Conservation (phyloP, 2,329 filamentous ascomycete genomes). For the Blastomyces silverae region DNA sequence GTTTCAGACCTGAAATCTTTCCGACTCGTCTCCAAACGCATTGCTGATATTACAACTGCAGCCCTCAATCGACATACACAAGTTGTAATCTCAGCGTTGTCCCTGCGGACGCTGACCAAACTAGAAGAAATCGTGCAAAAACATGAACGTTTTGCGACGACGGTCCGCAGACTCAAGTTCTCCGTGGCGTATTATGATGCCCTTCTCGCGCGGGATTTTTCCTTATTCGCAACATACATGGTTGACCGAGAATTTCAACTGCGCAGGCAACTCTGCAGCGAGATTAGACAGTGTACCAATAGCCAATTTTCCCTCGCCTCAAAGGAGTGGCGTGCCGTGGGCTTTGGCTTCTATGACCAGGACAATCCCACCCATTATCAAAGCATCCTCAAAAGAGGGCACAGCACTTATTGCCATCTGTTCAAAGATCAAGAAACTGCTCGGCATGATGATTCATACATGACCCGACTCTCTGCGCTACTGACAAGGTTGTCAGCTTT, state of each 20-base stretch:
- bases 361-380: neutral
- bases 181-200: neutral
- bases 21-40: neutral
- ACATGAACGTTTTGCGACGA: constrained; percentile 1
- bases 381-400: neutral
- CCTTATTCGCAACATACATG: neutral
- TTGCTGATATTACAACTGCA: neutral
- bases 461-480: neutral
- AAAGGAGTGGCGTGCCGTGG: neutral
- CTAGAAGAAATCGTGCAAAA: neutral
- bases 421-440: neutral
- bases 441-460: neutral
- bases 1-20: neutral
- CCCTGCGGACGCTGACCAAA: neutral
- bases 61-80: neutral
- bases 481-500: neutral
- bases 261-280: neutral
- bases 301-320: neutral
- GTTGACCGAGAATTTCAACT: neutral
- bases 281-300: neutral
- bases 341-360: neutral
- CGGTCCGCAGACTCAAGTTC: neutral
- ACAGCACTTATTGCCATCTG: neutral
- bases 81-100: neutral
- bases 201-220: neutral